Evolutionary conservation across 2,329 filamentous ascomycete species (phyloP).

Genomic region (Colletotrichum euphorbiae): DNA sequence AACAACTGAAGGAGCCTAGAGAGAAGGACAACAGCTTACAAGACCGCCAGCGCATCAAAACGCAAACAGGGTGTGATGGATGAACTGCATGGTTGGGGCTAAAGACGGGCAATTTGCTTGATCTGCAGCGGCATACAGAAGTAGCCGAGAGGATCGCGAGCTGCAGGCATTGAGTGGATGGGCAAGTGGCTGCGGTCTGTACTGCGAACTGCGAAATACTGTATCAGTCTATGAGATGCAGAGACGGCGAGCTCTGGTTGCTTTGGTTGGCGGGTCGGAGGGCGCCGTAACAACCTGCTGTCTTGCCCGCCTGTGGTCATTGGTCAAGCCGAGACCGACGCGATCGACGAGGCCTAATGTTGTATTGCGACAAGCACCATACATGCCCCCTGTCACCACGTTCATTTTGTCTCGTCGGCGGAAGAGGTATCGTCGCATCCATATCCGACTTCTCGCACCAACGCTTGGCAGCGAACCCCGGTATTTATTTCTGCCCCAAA

Average conservation of each 20-base stretch:
- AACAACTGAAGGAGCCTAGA: slow-evolving; percentile 2
- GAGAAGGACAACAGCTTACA: neutral
- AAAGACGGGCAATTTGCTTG: slow-evolving; percentile 27
- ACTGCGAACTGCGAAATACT: too few species aligned
- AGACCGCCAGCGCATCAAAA: slow-evolving; percentile 33
- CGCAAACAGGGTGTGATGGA: neutral
- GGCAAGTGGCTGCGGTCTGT: slow-evolving; percentile 13
- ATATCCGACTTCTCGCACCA: neutral
- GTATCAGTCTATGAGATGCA: slow-evolving; percentile 28
- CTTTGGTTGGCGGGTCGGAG: slow-evolving; percentile 6
- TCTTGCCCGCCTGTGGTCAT: neutral
- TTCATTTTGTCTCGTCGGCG: neutral
- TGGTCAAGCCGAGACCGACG: neutral
- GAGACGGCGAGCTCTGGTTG: slow-evolving; percentile 8
- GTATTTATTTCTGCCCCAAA: neutral
- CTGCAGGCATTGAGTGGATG: slow-evolving; percentile 25
- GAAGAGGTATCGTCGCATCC: slow-evolving; percentile 8
- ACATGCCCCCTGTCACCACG: neutral
- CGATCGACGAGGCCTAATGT: neutral
- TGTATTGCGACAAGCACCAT: neutral
- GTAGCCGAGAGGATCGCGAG: slow-evolving; percentile 15
- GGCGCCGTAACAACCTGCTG: neutral
- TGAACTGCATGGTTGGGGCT: slow-evolving; percentile 21
- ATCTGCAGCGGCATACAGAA: slow-evolving; percentile 31
- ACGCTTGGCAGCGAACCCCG: slow-evolving; percentile 6